Evolutionary conservation across 768 basidiomycete genomes (phyloP), one percentile per base, ranked within the genome.

Genomic region (Guyanaporus albipodus): DNA sequence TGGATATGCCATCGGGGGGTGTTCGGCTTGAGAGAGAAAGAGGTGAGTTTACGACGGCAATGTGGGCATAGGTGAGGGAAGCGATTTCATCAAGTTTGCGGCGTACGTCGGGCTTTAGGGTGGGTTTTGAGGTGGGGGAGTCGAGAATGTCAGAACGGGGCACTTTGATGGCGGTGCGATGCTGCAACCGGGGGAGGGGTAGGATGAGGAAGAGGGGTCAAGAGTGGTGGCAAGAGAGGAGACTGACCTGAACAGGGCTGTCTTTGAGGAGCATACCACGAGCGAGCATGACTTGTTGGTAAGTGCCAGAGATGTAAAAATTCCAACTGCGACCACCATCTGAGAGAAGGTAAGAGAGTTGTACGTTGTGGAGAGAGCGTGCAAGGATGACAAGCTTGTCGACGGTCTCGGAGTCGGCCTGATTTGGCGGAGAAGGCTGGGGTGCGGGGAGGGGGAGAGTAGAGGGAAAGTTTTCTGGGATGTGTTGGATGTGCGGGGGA

Each of bases 91-190:
- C 92, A n/a, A 97, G 78, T 45, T 85, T 81, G 41, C 81, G 80
- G 43, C 87, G 79, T 28, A 94, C 88, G 54, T 90, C 85, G 1
- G 81, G 72, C 66, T 93, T 94, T 59, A 95, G 77, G 6, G 80
- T 66, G 6, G 88, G 89, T 69, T 86, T 83, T 33, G 83, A 83
- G 53, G 83, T 77, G 44, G 82, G 83, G 42, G 83, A 82, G 67
- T 96, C 92, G 40, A 98, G 83, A 48, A 97, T 88, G 65, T 97
- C 94, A 23, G 90, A 88, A 58, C 93, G 87, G 23, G 91, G 80
- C 21, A 95, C 90, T 63, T 88, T 90, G 73, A 98, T 90, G 43
- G 85, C 76, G 35, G 86, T 78, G 50, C 89, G 87, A 66, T 88
- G 86, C 87, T 92, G 66, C n/a, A n/a, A n/a, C n/a, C n/a, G n/a